A percentile compares a stretch with the other conserved stretches of the same genome.
Evolutionary conservation across 768 basidiomycete genomes (phyloP).

Genomic region (Panellus pusillus): DNA sequence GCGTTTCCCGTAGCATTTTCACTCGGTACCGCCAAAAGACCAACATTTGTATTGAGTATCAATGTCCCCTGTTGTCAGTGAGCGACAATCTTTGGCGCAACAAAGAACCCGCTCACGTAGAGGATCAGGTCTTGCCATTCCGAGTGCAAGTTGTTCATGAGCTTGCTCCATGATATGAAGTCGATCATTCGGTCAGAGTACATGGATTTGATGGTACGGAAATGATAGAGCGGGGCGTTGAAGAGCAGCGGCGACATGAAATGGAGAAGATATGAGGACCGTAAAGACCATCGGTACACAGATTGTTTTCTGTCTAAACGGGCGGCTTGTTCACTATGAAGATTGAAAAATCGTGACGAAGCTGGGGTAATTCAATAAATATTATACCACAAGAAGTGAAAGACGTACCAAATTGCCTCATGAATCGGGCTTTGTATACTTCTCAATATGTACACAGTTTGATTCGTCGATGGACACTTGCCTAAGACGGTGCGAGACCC

Average conservation of each 20-base stretch:
- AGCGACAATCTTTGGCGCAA: neutral
- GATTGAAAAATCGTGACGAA: neutral
- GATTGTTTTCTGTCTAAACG: neutral
- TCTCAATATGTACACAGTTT: too few species aligned
- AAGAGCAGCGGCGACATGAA: neutral
- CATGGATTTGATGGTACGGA: neutral
- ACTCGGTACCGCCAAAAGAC: neutral
- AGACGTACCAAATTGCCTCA: neutral
- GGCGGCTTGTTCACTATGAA: neutral
- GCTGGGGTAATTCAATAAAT: neutral
- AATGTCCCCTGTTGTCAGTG: neutral
- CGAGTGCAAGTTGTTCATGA: neutral
- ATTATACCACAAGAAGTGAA: neutral
- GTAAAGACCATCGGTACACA: neutral
- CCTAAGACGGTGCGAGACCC: neutral
- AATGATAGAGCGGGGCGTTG: neutral
- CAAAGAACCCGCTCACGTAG: neutral
- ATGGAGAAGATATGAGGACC: neutral
- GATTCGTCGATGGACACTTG: too few species aligned
- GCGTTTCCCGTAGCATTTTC: neutral
- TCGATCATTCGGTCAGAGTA: neutral
- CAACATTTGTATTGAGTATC: slow-evolving; percentile 1
- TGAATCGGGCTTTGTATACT: neutral
- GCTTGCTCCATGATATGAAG: neutral
- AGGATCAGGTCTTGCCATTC: neutral